phyloP scores from a whole-genome alignment of 1,284 basidiomycete species.

The Leccinum pseudoinsigne region DNA sequence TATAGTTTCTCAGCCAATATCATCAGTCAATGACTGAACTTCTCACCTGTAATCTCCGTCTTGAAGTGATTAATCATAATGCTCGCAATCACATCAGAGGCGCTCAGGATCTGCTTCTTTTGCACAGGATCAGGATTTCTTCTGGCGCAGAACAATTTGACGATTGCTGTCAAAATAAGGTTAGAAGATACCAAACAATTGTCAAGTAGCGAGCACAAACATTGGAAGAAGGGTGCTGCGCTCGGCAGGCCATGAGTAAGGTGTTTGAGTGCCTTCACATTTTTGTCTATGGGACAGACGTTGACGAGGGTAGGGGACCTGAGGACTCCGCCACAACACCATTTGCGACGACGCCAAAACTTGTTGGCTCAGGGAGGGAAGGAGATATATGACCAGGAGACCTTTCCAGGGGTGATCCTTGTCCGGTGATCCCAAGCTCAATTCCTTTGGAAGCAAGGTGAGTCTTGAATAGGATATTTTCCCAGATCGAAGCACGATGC shows the following conservation, averaged over 20 bases:
- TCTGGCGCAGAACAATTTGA: conserved; percentile 86
- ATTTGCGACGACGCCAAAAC: conserved; percentile 36
- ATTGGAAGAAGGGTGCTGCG: conserved; percentile 86
- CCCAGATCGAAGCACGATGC: conserved; percentile 86
- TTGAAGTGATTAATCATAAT: conserved; percentile 76
- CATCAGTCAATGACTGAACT: conserved; percentile 11
- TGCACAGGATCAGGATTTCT: conserved; percentile 77
- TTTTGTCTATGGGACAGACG: conserved; percentile 50
- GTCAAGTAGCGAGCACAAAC: conserved; percentile 43
- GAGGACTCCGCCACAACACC: conserved; percentile 38
- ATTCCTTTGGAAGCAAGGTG: conserved; percentile 56
- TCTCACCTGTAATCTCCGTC: conserved; percentile 54
- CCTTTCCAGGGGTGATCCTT: conserved; percentile 45
- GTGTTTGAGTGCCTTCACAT: conserved; percentile 78
- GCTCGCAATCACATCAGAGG: conserved; percentile 69
- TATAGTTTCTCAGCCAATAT: conserved; percentile 49
- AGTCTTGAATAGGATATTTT: conserved; percentile 78
- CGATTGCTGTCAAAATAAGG: conserved; percentile 57
- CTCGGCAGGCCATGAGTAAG: conserved; percentile 80
- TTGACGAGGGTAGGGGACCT: conserved; percentile 20
- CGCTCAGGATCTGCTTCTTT: conserved; percentile 74
- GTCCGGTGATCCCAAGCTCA: conserved; percentile 38
- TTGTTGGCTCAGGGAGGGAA: conserved; percentile 40
- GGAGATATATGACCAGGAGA: conserved; percentile 43
- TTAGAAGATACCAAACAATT: conserved; percentile 11